Base-by-base conservation (phyloP, 495 filamentous ascomycete species). In the Annulohypoxylon bovei region DNA sequence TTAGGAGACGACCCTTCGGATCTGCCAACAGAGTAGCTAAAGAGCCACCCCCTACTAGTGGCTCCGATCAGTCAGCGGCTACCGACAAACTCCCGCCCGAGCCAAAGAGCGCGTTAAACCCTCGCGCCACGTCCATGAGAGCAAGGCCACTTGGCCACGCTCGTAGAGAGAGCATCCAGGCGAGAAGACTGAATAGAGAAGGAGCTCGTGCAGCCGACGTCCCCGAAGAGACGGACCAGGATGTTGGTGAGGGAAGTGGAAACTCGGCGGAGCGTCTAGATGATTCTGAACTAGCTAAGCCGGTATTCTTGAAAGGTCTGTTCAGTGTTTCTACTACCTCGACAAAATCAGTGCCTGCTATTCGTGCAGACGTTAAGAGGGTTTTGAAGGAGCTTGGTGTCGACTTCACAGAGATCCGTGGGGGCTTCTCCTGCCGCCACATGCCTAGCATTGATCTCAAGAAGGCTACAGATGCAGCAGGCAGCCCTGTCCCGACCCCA, bases 261-360 rank as follows among this genome's bases (percentile, higher is more conserved):
- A 77, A 82, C 23, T 88, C 85, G 25, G 80, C 81, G 16, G 84
- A 87, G 32, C 76, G 83, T 22, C 70, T 87, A 9, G 81, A 81
- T 30, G 80, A 92, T 72, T 79, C 82, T 2, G 85, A 91, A 67
- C 82, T 89, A 39, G 88, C 90, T 42, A 98, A 97, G 75, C 96
- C 96, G 1, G 95, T 98, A 25, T 99, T 91, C 76, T 88, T 99
- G 25, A 99, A 99, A 78, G 95, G 95, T 22, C 88, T 99, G 23
- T 99, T 99, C 83, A 98, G 94, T 76, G 95, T 98, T 33, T 94
- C 92, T 4, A 99, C 95, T 0, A 99, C 95, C 2, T 97, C 94
- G 70, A 96, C 91, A 73, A 95, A 94, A 70, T 93, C 96, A 1
- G 84, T 98, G 20, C 76, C 88, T 3, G 85, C 91, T 66, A 99